Evolutionary conservation across 2,329 filamentous ascomycete genomes (phyloP), one percentile per base, ranked within the genome.

Genomic region (Fusarium tanahbumbuense): DNA sequence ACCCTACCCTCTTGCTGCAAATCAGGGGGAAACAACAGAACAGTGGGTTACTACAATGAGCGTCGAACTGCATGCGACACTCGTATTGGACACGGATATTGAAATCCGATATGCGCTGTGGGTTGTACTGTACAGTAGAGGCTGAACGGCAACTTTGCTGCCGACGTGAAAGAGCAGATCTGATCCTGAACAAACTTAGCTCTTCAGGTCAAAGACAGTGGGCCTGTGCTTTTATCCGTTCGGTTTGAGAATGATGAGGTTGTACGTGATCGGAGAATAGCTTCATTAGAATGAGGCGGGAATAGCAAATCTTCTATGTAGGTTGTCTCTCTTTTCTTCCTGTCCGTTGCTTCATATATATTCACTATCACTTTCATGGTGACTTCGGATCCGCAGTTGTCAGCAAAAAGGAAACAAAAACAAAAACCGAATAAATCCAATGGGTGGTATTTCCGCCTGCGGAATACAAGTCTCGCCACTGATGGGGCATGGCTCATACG

Each of bases 181-280:
- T 41, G 37, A 71, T 68, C 56, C 72, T 41, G 64, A 66, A 63
- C 66, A 46, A 45, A 68, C 60, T 68, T 70, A 66, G 72, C 72
- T 73, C 72, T 73, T 68, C 30, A 25, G 48, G 34, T 52, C 32
- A 67, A 23, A 55, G 42, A 37, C 10, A 37, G 34, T 37, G 52
- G 60, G 67, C 55, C 56, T 68, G 57, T 63, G 42, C 46, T 47
- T 55, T 47, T 50, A 53, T 61, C 48, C 41, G 49, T 46, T 42
- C 40, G 40, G 60, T 47, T 53, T 57, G 55, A 60, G 56, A 47
- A 44, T 32, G n/a, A 62, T 42, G 64, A 40, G 25, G 4, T 34
- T 22, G 22, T 22, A 22, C 22, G 41, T 22, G 41, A 44, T 44
- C 20, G 50, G 42, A 28, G 56, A 25, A 46, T 52, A 44, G 27